Percentiles rank a stretch among this genome's conserved stretches.
Conservation (phyloP, 306 rosid species). For the Trichosanthes cucumerina region DNA sequence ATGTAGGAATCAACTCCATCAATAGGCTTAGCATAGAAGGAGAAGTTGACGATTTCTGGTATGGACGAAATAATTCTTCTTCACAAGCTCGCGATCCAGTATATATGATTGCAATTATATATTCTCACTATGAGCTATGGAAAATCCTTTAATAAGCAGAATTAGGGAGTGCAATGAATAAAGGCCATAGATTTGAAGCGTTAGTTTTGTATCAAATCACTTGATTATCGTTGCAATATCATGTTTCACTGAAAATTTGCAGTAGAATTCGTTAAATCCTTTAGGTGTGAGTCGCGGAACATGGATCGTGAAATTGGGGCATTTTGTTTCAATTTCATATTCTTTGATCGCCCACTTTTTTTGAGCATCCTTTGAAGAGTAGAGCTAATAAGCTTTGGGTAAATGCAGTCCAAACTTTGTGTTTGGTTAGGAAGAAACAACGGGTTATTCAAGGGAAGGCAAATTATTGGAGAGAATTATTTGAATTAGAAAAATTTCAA, state of each 20-base stretch:
- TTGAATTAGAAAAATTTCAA: neutral
- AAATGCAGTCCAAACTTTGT: neutral
- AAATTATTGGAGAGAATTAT: neutral
- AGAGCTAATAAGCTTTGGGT: neutral
- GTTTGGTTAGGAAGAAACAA: neutral
- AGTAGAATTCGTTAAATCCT: neutral
- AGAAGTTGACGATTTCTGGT: neutral
- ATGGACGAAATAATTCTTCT: neutral
- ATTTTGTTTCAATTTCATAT: neutral
- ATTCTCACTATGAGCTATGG: neutral
- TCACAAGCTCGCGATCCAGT: neutral
- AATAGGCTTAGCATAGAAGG: neutral
- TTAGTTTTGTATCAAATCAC: neutral
- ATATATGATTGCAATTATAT: neutral
- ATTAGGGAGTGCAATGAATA: neutral
- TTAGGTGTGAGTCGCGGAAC: neutral
- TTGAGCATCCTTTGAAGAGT: neutral
- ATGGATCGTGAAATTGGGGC: neutral
- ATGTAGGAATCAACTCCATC: neutral
- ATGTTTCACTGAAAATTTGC: neutral
- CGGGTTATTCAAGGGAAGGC: neutral
- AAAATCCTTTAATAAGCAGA: neutral
- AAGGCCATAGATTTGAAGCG: neutral
- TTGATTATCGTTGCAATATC: neutral
- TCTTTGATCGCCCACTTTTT: neutral